Evolutionary conservation across 2,329 filamentous ascomycete species (phyloP).

Genomic region (Cladobotryum mycophilum): DNA sequence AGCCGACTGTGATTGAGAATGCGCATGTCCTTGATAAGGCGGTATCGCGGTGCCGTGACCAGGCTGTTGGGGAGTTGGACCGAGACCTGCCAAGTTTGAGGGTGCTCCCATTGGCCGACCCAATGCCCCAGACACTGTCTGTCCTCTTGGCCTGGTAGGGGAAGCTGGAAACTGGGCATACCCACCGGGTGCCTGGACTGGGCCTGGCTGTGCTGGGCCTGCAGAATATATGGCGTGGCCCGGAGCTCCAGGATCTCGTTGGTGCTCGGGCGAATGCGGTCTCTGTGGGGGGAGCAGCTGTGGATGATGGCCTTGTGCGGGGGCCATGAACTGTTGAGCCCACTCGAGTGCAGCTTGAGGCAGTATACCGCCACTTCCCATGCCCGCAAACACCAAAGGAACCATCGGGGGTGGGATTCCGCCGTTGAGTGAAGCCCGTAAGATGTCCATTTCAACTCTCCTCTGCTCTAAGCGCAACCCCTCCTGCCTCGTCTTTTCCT

Average conservation of each 20-base stretch:
- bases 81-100: slow-evolving; percentile 38
- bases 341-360: slow-evolving; percentile 58
- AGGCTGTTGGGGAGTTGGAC: slow-evolving; percentile 38
- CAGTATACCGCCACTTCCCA: slow-evolving; percentile 54
- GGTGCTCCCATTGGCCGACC: slow-evolving; percentile 31
- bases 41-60: slow-evolving; percentile 27
- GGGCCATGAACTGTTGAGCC: slow-evolving; percentile 59
- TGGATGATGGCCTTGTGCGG: slow-evolving; percentile 41
- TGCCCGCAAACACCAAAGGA: slow-evolving; percentile 67
- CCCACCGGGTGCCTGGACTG: slow-evolving; percentile 31
- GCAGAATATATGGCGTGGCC: slow-evolving; percentile 37
- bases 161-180: slow-evolving; percentile 44
- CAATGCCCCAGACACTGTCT: slow-evolving; percentile 38
- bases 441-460: slow-evolving; percentile 65
- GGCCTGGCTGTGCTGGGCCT: slow-evolving; percentile 21
- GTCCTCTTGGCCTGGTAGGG: slow-evolving; percentile 43
- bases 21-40: slow-evolving; percentile 37
- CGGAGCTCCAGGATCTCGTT: slow-evolving; percentile 45
- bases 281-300: slow-evolving; percentile 47
- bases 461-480: slow-evolving; percentile 63
- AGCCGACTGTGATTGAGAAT: slow-evolving; percentile 46
- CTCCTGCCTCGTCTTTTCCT: slow-evolving; percentile 63
- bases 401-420: slow-evolving; percentile 70
- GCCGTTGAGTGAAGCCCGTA: slow-evolving; percentile 60
- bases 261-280: slow-evolving; percentile 47